Base-by-base conservation (phyloP, 495 filamentous ascomycete species). In the Penicillium lagena region DNA sequence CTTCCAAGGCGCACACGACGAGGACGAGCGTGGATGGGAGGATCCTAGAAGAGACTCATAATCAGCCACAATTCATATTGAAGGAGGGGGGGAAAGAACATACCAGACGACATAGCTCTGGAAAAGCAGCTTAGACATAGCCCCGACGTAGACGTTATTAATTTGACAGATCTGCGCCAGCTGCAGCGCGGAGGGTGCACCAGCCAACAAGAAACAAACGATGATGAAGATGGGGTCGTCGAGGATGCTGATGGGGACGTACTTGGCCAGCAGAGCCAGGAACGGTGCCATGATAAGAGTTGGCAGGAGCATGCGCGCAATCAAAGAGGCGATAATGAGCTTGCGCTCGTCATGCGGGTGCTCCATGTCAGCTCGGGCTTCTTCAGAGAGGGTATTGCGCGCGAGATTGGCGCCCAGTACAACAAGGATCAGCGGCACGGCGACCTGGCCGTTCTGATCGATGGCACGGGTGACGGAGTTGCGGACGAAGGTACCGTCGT, bases 91-190 rank as follows among this genome's bases (percentile, higher is more conserved):
- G 28, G 6, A 29, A n/a, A 2, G 46, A 30, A 75, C 81, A 67
- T 76, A 90, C 86, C 89, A 95, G 47, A 95, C 81, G 14, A 98
- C 93, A 55, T 98, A 98, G 68, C 91, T 96, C 75, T 96, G 90
- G 76, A 97, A 95, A 13, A 97, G 67, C 37, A 98, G 72, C 59
- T 81, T 89, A 22, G 87, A 85, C 89, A 98, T 97, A 30, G 90
- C 87, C 22, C 82, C 79, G 67, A 96, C 88, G 62, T 87, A 98
- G 10, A 97, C 94, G 45, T 83, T 86, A 62, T 98, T 98, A 65
- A 97, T 88, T 72, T 97, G 94, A 68, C 93, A 98, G 47, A 98
- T 98, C 69, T 98, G 93, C 7, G 94, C 90, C 53, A 98, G 70
- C 62, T 98, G 93, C 51, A 98, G 74, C 29, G 93, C 93, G 48